phyloP scores from a whole-genome alignment of 148 eudicot species.

The Cornus controversa region DNA sequence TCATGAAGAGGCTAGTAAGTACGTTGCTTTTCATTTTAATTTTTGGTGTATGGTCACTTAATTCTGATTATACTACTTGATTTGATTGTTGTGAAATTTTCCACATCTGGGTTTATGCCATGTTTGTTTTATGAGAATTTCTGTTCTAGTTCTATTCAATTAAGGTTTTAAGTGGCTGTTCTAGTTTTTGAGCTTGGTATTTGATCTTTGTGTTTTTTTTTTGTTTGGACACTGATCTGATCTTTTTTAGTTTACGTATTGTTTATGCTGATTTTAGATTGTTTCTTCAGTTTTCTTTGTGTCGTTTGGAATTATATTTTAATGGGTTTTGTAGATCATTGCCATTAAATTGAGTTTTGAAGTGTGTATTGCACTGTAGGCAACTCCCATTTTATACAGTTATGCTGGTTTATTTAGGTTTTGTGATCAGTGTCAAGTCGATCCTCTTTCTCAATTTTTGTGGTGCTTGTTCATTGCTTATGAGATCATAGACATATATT shows the following conservation, averaged over 20 bases:
- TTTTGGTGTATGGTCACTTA: background rate
- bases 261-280: no score
- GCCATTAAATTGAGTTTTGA: background rate
- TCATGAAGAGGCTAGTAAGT: slow-evolving; percentile 55
- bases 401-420: background rate
- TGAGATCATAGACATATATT: background rate
- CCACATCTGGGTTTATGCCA: background rate
- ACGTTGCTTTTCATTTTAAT: slow-evolving; percentile 29
- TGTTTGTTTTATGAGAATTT: no score
- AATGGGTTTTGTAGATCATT: background rate
- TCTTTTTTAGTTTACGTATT: no score
- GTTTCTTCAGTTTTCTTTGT: background rate
- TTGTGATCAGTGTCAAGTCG: background rate
- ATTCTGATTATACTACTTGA: background rate
- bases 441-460: background rate
- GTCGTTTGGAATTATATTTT: background rate
- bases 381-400: background rate
- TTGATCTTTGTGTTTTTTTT: no score
- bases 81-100: background rate
- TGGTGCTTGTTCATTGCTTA: background rate
- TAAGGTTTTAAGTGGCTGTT: background rate
- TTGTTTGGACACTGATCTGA: no score
- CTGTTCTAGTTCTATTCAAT: background rate
- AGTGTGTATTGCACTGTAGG: background rate
- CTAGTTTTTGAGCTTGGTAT: background rate